phyloP scores from a whole-genome alignment of 371 early-diverging fungal species.

The Mucor circinelloides region DNA sequence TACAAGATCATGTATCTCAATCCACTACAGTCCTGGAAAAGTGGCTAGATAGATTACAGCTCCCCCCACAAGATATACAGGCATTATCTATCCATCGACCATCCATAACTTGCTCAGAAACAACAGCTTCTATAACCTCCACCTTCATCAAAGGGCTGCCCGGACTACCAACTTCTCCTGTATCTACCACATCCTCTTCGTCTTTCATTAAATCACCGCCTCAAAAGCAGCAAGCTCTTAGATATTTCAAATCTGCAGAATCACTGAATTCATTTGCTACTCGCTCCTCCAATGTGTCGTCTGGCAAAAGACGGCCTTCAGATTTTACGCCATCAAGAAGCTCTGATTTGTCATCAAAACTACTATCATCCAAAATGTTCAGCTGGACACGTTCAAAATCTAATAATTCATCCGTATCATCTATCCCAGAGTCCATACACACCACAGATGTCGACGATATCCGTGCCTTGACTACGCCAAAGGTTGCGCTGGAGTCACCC shows the following conservation, averaged over 20 bases:
- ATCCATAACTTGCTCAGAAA: background rate
- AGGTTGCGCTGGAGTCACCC: constrained; percentile 16
- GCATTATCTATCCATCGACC: background rate
- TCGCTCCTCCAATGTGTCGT: background rate
- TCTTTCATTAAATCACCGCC: background rate
- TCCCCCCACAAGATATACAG: constrained; percentile 14
- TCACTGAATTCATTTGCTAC: constrained; percentile 16
- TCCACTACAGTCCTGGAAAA: constrained; percentile 45
- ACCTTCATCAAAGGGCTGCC: background rate
- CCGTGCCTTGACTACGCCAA: background rate
- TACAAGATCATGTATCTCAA: constrained; percentile 26
- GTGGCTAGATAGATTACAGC: constrained; percentile 42
- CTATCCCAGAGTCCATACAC: constrained; percentile 3
- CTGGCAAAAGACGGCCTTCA: constrained; percentile 7
- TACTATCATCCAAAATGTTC: constrained; percentile 1
- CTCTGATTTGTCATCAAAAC: background rate
- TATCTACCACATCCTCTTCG: background rate
- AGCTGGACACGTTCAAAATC: constrained; percentile 3
- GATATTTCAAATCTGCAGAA: constrained; percentile 22
- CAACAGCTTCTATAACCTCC: background rate
- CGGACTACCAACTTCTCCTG: background rate
- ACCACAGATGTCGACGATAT: background rate
- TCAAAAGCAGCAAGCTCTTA: background rate
- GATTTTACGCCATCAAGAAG: constrained; percentile 4
- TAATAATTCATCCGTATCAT: constrained; percentile 7